phyloP scores from a whole-genome alignment of 169 alveolate genomes.

The Cryptosporidium parvum region DNA sequence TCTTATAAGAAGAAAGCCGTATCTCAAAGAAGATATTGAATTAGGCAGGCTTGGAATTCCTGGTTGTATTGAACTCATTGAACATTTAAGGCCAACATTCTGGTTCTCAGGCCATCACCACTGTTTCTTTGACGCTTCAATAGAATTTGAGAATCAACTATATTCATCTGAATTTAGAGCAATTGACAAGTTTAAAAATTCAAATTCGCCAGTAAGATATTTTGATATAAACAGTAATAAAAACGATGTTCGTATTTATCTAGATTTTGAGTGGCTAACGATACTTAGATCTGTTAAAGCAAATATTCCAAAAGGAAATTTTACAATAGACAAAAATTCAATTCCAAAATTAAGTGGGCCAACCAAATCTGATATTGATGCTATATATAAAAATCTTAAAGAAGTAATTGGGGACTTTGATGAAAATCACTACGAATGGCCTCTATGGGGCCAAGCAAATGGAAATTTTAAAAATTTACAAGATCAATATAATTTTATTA shows the following conservation, averaged over 20 bases:
- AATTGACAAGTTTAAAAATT: slow-evolving; percentile 58
- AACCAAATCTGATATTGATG: neutral
- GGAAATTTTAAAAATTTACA: slow-evolving; percentile 38
- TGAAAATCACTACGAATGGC: slow-evolving; percentile 45
- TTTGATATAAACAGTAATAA: slow-evolving; percentile 25
- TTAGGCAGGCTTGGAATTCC: slow-evolving; percentile 79
- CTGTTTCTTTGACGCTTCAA: slow-evolving; percentile 81
- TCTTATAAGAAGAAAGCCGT: slow-evolving; percentile 85
- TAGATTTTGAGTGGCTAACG: slow-evolving; percentile 64
- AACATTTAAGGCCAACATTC: slow-evolving; percentile 79
- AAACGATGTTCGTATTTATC: slow-evolving; percentile 10
- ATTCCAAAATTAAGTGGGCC: slow-evolving; percentile 3
- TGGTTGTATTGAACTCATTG: slow-evolving; percentile 66
- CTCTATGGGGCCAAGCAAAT: slow-evolving; percentile 41
- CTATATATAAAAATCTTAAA: slow-evolving; percentile 7
- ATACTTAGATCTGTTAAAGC: slow-evolving; percentile 30
- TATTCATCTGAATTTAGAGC: slow-evolving; percentile 70
- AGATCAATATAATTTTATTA: slow-evolving; percentile 43
- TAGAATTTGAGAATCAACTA: slow-evolving; percentile 18
- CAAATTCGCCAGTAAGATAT: slow-evolving; percentile 31
- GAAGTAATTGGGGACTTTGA: slow-evolving; percentile 6
- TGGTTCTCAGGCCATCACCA: slow-evolving; percentile 88
- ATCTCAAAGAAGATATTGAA: slow-evolving; percentile 80
- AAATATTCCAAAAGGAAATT: slow-evolving; percentile 45
- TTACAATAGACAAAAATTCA: neutral